These are phyloP conservation scores for Davidsoniella neocaledoniae DNA, from an alignment of 2,329 filamentous ascomycete genomes.

Conservation along the genomic window DNA sequence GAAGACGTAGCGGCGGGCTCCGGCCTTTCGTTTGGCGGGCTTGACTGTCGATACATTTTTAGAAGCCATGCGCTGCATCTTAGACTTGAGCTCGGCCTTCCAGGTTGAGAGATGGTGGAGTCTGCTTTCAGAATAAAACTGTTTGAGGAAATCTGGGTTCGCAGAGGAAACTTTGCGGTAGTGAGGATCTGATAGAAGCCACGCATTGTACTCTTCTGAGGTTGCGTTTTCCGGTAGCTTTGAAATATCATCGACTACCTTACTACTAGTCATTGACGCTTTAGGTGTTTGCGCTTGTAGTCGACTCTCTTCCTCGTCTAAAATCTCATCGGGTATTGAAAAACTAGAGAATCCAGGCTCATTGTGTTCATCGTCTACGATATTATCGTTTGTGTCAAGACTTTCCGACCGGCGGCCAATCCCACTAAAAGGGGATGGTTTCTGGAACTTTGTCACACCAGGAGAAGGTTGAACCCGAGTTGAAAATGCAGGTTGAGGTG, in stretches of 20 bases:
- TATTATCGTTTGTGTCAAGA: constrained; percentile 5
- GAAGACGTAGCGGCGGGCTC: constrained; percentile 64
- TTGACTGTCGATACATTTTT: constrained; percentile 40
- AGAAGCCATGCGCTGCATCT: constrained; percentile 63
- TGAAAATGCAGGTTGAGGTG: neutral
- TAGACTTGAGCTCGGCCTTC: constrained; percentile 87
- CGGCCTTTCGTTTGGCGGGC: constrained; percentile 35
- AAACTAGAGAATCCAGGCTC: constrained; percentile 7
- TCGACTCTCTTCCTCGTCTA: constrained; percentile 1
- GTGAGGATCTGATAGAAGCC: constrained; percentile 66
- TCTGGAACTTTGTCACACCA: constrained; percentile 3
- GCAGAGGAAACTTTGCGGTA: constrained; percentile 79
- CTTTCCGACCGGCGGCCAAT: neutral
- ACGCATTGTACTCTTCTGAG: constrained; percentile 82
- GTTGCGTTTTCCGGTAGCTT: constrained; percentile 47
- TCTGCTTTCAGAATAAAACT: constrained; percentile 89
- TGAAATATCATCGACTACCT: neutral
- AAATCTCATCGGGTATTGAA: constrained; percentile 5
- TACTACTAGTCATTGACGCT: neutral
- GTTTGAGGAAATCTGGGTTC: constrained; percentile 83
- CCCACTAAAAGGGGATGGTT: neutral
- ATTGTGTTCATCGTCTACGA: constrained; percentile 11
- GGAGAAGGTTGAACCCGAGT: neutral
- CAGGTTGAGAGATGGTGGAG: constrained; percentile 90
- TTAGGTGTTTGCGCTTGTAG: neutral